Conservation (phyloP, 768 basidiomycete genomes). For the Dacryopinax spathularia region DNA sequence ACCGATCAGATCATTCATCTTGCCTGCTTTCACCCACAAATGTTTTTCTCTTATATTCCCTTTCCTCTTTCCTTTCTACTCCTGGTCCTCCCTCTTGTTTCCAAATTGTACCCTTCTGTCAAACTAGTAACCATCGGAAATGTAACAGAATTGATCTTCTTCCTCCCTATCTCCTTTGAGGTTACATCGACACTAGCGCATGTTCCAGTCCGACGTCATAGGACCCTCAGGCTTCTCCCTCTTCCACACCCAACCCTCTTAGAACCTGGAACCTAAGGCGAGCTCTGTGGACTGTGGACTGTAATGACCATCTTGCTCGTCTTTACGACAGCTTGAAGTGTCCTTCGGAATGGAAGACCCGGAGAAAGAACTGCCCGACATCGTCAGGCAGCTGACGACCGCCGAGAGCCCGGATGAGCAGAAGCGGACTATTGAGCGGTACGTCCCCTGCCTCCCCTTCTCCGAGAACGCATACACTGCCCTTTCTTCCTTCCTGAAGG, state of each 20-base stretch:
- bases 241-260: no score
- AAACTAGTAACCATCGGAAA: neutral
- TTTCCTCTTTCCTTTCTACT: neutral
- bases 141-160: neutral
- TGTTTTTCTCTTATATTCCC: neutral
- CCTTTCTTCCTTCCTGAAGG: no score
- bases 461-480: neutral
- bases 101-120: neutral
- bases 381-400: constrained; percentile 35
- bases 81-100: neutral
- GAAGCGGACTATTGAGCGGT: constrained; percentile 27
- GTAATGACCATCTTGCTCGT: no score
- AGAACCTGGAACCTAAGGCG: no score
- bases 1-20: no score
- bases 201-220: no score
- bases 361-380: constrained; percentile 32
- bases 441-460: neutral
- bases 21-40: no score
- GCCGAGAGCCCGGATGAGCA: constrained; percentile 38
- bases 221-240: no score
- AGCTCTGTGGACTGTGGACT: no score
- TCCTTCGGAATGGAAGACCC: constrained; percentile 42
- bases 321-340: no score
- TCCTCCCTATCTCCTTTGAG: no score
- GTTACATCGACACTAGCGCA: no score